These are phyloP conservation scores for Cymbopogon flexuosus DNA, from an alignment of 202 grass and related monocot genomes.

Conservation along the genomic window DNA sequence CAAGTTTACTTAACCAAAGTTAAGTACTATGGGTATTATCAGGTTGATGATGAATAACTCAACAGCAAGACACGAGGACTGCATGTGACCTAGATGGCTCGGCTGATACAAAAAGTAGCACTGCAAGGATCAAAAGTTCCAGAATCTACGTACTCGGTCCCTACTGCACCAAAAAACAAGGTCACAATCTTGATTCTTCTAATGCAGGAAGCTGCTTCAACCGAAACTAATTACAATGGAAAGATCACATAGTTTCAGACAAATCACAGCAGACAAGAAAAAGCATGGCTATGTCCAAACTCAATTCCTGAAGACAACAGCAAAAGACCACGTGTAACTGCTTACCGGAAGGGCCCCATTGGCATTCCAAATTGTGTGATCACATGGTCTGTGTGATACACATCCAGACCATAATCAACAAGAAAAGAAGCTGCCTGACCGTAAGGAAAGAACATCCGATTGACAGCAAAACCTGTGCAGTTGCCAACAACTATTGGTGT, in stretches of 20 bases:
- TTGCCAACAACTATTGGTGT: conserved; percentile 78
- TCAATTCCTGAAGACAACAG: not conserved
- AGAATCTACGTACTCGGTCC: conserved; percentile 12
- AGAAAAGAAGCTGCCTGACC: conserved; percentile 54
- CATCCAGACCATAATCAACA: conserved; percentile 70
- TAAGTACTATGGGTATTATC: not conserved
- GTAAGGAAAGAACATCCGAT: conserved; percentile 87
- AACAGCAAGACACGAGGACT: not conserved
- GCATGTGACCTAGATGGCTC: not conserved
- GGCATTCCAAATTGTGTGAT: conserved; percentile 82
- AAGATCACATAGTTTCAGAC: not conserved
- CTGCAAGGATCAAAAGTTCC: not conserved
- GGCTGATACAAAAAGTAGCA: not conserved
- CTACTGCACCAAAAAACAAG: not conserved
- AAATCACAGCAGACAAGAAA: not conserved
- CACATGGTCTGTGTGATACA: conserved; percentile 59
- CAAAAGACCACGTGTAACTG: not conserved
- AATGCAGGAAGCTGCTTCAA: not conserved
- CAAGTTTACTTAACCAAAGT: not conserved
- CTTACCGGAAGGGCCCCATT: conserved; percentile 86
- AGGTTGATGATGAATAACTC: conserved; percentile 12
- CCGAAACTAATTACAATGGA: not conserved
- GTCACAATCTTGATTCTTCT: not conserved
- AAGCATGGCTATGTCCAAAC: not conserved
- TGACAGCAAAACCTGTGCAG: conserved; percentile 72